Evolutionary conservation across 805 yeast genomes (phyloP).

Genomic region (Lachancea cidri): DNA sequence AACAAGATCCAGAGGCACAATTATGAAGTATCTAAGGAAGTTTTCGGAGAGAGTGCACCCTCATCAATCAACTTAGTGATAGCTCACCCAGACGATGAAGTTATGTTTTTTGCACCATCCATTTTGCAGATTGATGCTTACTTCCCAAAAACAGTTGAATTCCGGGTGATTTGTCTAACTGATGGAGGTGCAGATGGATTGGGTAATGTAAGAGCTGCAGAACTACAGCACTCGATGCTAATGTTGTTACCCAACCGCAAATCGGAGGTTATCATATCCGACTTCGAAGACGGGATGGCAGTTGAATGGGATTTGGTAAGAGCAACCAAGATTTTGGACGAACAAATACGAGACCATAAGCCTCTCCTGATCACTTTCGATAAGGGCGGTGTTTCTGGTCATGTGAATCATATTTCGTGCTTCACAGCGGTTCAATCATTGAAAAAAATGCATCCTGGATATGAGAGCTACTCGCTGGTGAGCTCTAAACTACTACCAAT

Average conservation of each 20-base stretch:
- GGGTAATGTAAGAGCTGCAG: slow-evolving; percentile 58
- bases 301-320: slow-evolving; percentile 52
- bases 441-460: background rate
- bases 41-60: background rate
- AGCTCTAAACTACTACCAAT: slow-evolving; percentile 15
- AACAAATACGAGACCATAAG: slow-evolving; percentile 20
- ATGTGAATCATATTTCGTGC: slow-evolving; percentile 77
- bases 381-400: slow-evolving; percentile 72
- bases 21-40: background rate
- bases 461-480: slow-evolving; percentile 5
- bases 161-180: slow-evolving; percentile 66
- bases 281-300: slow-evolving; percentile 64
- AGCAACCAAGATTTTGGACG: slow-evolving; percentile 37
- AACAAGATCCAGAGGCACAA: slow-evolving; percentile 6
- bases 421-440: slow-evolving; percentile 42
- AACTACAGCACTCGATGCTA: slow-evolving; percentile 38
- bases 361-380: slow-evolving; percentile 67
- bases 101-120: slow-evolving; percentile 89
- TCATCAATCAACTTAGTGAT: slow-evolving; percentile 48
- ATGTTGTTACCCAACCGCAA: slow-evolving; percentile 16
- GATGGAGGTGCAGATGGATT: slow-evolving; percentile 72
- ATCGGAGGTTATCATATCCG: slow-evolving; percentile 24
- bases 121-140: slow-evolving; percentile 20
- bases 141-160: slow-evolving; percentile 15
- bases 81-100: slow-evolving; percentile 98